A percentile compares a stretch with the other conserved stretches of the same genome.
Conservation (phyloP, 441 rosid species). For the Erodium texanum region DNA sequence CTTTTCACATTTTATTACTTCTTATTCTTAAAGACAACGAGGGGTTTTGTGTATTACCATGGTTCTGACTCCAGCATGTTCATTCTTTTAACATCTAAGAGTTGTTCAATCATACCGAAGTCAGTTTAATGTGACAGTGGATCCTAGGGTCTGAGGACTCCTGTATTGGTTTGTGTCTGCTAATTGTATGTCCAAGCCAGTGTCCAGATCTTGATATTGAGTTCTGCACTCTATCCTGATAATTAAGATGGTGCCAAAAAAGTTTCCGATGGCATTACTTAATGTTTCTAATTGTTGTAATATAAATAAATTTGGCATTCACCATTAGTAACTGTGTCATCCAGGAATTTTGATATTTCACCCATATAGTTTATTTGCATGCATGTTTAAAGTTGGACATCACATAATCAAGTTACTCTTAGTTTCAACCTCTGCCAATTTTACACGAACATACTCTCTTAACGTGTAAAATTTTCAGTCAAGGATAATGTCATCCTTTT, state of each 20-base stretch:
- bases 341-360: background rate
- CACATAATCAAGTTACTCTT: constrained; percentile 1
- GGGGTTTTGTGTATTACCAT: background rate
- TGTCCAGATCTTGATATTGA: background rate
- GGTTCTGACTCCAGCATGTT: background rate
- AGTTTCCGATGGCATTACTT: background rate
- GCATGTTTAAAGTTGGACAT: background rate
- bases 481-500: background rate
- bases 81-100: background rate
- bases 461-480: background rate
- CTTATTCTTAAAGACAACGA: background rate
- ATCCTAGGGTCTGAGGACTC: background rate
- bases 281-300: background rate
- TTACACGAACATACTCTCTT: background rate
- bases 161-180: background rate
- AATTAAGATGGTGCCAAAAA: background rate
- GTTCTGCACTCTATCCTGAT: too few relatives aligned
- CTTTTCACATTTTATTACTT: background rate
- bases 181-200: background rate
- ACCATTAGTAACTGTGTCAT: background rate
- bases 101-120: background rate
- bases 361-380: background rate
- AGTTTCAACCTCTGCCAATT: constrained; percentile 5
- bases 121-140: background rate
- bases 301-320: background rate